These are phyloP conservation scores for Bretziella fagacearum DNA, from an alignment of 2,329 filamentous ascomycete genomes.

Conservation along the genomic window DNA sequence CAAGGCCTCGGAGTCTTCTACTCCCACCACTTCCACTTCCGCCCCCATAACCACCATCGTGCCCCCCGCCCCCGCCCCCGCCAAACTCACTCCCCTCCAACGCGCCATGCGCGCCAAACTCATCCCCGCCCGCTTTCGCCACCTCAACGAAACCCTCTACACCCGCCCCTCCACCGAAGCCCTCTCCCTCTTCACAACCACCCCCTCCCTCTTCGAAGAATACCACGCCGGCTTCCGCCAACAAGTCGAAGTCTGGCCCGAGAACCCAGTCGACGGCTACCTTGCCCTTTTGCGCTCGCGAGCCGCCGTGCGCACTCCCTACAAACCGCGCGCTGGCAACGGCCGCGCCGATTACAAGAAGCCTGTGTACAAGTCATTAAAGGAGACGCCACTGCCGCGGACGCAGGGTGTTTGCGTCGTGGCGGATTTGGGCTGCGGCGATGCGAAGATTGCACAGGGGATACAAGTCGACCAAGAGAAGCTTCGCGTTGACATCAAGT, in stretches of 20 bases:
- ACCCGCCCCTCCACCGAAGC: conserved; percentile 74
- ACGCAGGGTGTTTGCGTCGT: conserved; percentile 59
- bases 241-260: conserved; percentile 90
- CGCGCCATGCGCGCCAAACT: conserved; percentile 90
- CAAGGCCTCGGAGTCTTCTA: conserved; percentile 16
- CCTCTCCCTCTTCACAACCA: conserved; percentile 63
- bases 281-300: conserved; percentile 52
- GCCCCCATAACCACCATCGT: conserved; percentile 20
- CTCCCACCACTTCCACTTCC: conserved; percentile 26
- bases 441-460: conserved; percentile 60
- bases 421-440: conserved; percentile 85
- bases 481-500: conserved; percentile 58
- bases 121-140: conserved; percentile 84
- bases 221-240: conserved; percentile 94
- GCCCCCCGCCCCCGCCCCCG: conserved; percentile 27
- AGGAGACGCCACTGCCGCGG: conserved; percentile 44
- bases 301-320: conserved; percentile 25
- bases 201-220: conserved; percentile 86
- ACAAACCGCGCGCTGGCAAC: conserved; percentile 16
- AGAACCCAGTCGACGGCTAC: conserved; percentile 87
- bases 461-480: conserved; percentile 47
- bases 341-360: conserved; percentile 14
- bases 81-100: conserved; percentile 79
- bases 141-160: conserved; percentile 93
- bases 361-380: conserved; percentile 18